Evolutionary conservation across 345 rosid species (phyloP), one percentile per base, ranked within the genome.

Genomic region (Cardamine resedifolia): DNA sequence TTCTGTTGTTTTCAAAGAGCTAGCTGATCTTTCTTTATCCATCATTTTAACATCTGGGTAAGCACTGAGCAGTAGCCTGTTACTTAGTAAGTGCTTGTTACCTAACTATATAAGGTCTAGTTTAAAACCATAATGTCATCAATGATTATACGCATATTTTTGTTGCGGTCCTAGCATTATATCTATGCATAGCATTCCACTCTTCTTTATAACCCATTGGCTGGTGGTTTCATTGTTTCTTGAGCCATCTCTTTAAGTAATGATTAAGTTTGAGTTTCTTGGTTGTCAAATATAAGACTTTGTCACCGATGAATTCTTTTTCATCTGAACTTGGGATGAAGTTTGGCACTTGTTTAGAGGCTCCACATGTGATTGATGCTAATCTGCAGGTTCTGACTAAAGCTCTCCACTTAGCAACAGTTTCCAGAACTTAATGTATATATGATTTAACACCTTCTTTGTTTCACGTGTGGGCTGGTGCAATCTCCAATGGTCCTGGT

Each of bases 291-390:
- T 75, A 39, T 75, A 94, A 97, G 84, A 91, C 98, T 18, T 80
- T 94, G 60, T 91, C 97, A 68, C 98, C 98, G 6, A 81, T 85
- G 88, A 85, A 81, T 77, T 94, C 97, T 64, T 94, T 94, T 84
- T 85, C 96, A 52, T 89, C 96, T 63, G 97, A 91, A 84, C 95
- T 91, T 64, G 97, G 96, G 73, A 87, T 89, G 75, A 88, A 88
- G 72, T 94, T 94, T 81, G 96, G 96, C 72, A 85, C 90, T 78
- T 87, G 73, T 82, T 76, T 94, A 83, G 98, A 94, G 82, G 98
- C 98, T 78, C 97, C 98, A 63, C 98, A 94, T 81, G 95, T 94
- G 52, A 83, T 94, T 73, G 87, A 94, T 74, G 76, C 79, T 61
- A 80, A 89, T 80, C 78, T 90, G 39, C 98, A 94, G 92, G 98